These are phyloP conservation scores for Rhododendron mucronatum DNA, from an alignment of 148 eudicot species.

Conservation along the genomic window DNA sequence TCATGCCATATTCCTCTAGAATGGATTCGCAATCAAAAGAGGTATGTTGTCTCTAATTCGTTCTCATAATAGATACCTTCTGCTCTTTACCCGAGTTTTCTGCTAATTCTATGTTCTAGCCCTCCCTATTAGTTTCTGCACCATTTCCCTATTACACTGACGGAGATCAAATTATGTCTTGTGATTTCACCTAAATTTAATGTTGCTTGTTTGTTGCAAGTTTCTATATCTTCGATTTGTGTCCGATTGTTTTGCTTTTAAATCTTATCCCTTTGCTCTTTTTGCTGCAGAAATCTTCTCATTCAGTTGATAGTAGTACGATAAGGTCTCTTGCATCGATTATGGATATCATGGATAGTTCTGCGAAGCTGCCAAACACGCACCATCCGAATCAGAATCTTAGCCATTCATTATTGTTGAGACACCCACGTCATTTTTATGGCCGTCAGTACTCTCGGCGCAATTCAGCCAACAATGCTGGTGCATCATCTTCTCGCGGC, in stretches of 20 bases:
- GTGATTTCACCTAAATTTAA: background rate
- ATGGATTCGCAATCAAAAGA: slow-evolving; percentile 35
- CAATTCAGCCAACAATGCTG: slow-evolving; percentile 34
- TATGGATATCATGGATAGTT: slow-evolving; percentile 43
- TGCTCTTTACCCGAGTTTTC: background rate
- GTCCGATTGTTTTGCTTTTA: background rate
- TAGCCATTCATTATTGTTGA: slow-evolving; percentile 35
- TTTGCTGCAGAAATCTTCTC: slow-evolving; percentile 28
- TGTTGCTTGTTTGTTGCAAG: background rate
- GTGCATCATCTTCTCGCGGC: slow-evolving; percentile 51
- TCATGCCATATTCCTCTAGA: slow-evolving; percentile 39
- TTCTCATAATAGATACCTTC: background rate
- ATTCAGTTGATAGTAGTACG: slow-evolving; percentile 24
- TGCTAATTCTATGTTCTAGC: background rate
- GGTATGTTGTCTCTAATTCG: slow-evolving; percentile 29
- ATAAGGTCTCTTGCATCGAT: slow-evolving; percentile 32
- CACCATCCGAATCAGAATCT: slow-evolving; percentile 38
- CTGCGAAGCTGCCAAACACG: slow-evolving; percentile 28
- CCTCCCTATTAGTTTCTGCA: background rate
- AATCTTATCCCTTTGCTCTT: background rate
- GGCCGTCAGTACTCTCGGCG: slow-evolving; percentile 54
- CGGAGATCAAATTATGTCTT: background rate
- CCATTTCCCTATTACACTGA: background rate
- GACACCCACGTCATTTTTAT: slow-evolving; percentile 51
- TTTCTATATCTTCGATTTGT: background rate